phyloP scores from a whole-genome alignment of 345 rosid species.

The Rhodamnia argentea region DNA sequence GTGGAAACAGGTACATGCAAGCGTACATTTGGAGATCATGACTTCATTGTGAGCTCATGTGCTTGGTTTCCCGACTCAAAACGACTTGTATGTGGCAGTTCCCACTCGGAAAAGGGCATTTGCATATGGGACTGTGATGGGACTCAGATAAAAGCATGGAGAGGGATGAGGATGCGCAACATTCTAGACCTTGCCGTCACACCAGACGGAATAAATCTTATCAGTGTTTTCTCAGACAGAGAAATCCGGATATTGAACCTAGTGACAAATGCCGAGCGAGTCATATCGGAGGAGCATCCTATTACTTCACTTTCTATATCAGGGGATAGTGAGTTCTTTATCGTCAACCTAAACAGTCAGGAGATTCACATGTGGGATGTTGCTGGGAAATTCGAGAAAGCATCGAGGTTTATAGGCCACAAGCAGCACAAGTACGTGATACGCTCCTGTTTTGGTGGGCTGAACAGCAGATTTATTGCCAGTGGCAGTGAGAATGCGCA shows the following conservation, averaged over 20 bases:
- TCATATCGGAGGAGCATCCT: constrained; percentile 57
- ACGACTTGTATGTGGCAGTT: constrained; percentile 80
- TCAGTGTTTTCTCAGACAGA: constrained; percentile 46
- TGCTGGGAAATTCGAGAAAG: constrained; percentile 52
- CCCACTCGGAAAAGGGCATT: constrained; percentile 74
- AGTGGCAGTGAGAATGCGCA: constrained; percentile 83
- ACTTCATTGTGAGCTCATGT: constrained; percentile 80
- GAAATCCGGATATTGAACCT: constrained; percentile 57
- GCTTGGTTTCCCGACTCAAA: constrained; percentile 97
- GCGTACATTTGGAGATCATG: constrained; percentile 78
- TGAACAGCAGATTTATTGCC: constrained; percentile 64
- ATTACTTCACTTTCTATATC: constrained; percentile 63
- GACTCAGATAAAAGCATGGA: constrained; percentile 78
- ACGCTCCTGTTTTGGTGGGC: constrained; percentile 87
- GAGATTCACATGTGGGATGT: constrained; percentile 94
- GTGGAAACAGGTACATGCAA: constrained; percentile 78
- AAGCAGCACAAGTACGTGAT: constrained; percentile 68
- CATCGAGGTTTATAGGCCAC: constrained; percentile 61
- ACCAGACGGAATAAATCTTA: constrained; percentile 66
- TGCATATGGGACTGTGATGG: constrained; percentile 85
- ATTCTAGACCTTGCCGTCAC: constrained; percentile 78
- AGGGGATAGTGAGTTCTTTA: constrained; percentile 49
- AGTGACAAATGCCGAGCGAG: constrained; percentile 47
- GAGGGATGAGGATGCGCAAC: constrained; percentile 71
- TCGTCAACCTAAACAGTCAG: constrained; percentile 74